Evolutionary conservation across 2,329 filamentous ascomycete genomes (phyloP), one percentile per base, ranked within the genome.

Genomic region (Scedosporium minutisporum): DNA sequence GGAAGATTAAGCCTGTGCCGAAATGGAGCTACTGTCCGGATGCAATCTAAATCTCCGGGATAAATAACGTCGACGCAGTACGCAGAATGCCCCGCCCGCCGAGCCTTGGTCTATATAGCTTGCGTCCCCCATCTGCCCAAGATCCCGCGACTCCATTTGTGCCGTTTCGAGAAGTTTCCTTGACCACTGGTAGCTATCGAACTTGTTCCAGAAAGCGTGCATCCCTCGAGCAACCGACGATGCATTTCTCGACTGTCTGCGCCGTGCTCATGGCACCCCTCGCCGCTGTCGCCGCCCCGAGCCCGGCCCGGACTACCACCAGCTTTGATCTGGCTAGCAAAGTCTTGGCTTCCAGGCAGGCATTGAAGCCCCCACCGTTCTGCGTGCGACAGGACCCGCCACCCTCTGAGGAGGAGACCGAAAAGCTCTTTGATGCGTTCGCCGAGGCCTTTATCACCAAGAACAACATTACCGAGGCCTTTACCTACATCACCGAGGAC

Each of bases 401-500:
- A 4, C 53, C 61, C 2, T 51, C 61, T 6, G 53, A 48, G 53
- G 61, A 58, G 25, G 61, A 62, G 61, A 57, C 55, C 16, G 61
- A 58, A 53, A 53, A 41, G 44, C 61, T 18, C n/a, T 62, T 62
- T 23, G 33, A 62, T 25, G 27, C 27, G 23, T 62, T 62, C 16
- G 61, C 53, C 3, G 25, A 62, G 61, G 61, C 55, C 4, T 62
- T 62, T 41, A 62, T 62, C 53, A 58, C 21, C 23, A 25, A 58
- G 33, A 42, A 41, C 18, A 53, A 62, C 25, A 33, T 62, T 27
- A 46, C 53, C 12, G 61, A 62, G 61, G 61, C 61, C 16, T 62
- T 62, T 53, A 62, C 53, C 23, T 62, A 62, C 18, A 62, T 62
- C 53, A 41, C n/a, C 3, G 25, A 58, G 3, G 61, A 62, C n/a